Evolutionary conservation across 306 rosid genomes (phyloP).

Genomic region (Pueraria montana): DNA sequence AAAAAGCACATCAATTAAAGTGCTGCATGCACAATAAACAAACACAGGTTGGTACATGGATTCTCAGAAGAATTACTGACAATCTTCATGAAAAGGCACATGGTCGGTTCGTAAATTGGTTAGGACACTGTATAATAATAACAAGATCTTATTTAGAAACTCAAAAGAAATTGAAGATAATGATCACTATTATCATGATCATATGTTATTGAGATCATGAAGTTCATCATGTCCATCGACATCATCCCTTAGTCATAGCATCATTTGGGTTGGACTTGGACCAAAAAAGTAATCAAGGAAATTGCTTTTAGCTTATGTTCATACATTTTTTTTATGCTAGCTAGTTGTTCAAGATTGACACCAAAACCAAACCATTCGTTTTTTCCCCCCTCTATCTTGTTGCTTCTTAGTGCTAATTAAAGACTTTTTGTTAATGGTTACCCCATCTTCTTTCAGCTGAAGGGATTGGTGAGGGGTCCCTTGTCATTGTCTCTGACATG

Average conservation of each 20-base stretch:
- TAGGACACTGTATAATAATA: constrained; percentile 34
- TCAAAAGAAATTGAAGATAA: constrained; percentile 45
- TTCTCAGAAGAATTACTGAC: constrained; percentile 33
- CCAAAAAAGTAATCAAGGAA: constrained; percentile 19
- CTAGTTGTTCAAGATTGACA: constrained; percentile 20
- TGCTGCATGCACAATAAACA: constrained; percentile 47
- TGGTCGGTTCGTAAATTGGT: constrained; percentile 47
- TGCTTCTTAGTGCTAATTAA: not conserved
- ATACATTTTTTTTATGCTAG: not conserved
- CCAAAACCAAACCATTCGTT: constrained; percentile 4
- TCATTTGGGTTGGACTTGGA: constrained; percentile 48
- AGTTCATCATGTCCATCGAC: constrained; percentile 50
- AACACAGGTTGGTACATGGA: constrained; percentile 33
- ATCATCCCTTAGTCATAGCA: constrained; percentile 46
- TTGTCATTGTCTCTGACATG: constrained; percentile 16
- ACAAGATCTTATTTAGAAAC: constrained; percentile 54
- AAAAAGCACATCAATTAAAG: constrained; percentile 45
- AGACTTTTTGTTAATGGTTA: constrained; percentile 13
- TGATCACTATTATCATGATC: constrained; percentile 50
- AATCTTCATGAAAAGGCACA: constrained; percentile 51
- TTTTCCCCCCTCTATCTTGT: not conserved
- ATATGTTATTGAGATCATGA: constrained; percentile 54
- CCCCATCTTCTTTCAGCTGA: constrained; percentile 30
- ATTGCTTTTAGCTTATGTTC: constrained; percentile 23
- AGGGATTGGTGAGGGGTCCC: constrained; percentile 44